Evolutionary conservation across 352 stramenopile species (phyloP), one percentile per base, ranked within the genome.

Genomic region (Pythium insidiosum): DNA sequence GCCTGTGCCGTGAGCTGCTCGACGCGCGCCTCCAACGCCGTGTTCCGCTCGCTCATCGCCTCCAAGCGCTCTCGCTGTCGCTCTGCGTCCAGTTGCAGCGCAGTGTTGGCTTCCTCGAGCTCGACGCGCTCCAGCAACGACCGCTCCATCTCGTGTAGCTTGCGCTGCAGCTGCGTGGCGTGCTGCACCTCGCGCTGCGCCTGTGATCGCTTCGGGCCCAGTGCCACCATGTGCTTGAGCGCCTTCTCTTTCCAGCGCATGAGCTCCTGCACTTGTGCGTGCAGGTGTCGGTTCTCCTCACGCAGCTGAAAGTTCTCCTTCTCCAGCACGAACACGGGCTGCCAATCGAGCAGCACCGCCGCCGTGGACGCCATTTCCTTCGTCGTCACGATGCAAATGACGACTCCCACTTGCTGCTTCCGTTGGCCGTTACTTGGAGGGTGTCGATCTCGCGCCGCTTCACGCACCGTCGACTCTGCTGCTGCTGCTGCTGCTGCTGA

Each of bases 261-360:
- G 30, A 86, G 39, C 49, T 84, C 73, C 20, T 57, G 57, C 22
- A 84, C 58, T 34, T 86, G 58, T 20, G 53, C 71, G 15, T 66
- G 63, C 37, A 80, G 28, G 33, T 61, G 50, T 3, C 64, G 58
- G 37, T 76, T 81, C 52, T 83, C 65, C 24, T 83, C 69, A 15
- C 69, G 73, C 22, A 85, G 43, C 20, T 77, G 57, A 43, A 73
- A 85, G 57, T 85, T 85, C 22, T 76, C 67, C 39, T 77, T 71
- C 50, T 85, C 60, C 3, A 85, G 58, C 33, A 75, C 59, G 34
- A 75, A 56, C 49, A 85, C 53, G 3, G 69, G 69, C 56, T 81
- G 65, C 43, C 59, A 83, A 12, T 73, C 67, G 4, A 80, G 51
- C 58, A 83, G 48, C 25, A 50, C 58, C 20, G 69, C 60, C 18